Percentiles rank a stretch among this genome's conserved stretches.
Conservation (phyloP, 345 rosid genomes). For the Eucalyptus pauciflora region DNA sequence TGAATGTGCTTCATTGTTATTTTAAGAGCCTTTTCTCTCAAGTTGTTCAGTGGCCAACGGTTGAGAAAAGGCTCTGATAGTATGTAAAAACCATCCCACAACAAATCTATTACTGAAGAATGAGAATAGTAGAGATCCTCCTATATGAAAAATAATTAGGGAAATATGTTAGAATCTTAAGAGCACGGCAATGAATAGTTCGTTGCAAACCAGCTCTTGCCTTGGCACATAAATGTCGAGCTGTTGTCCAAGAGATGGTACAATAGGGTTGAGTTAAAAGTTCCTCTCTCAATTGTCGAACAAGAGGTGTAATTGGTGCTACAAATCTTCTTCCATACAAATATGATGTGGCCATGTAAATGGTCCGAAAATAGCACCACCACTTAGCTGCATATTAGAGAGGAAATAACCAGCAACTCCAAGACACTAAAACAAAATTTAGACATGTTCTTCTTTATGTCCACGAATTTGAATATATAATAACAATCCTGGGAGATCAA, state of each 20-base stretch:
- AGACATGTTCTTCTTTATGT: not conserved
- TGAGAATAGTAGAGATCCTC: not conserved
- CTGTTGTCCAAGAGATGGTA: not conserved
- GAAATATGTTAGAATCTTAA: not conserved
- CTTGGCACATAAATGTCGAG: not conserved
- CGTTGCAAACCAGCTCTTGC: not conserved
- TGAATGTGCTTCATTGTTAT: no score
- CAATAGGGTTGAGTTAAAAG: not conserved
- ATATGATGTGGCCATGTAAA: not conserved
- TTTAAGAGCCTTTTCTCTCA: not conserved
- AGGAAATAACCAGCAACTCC: no score
- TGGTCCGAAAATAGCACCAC: not conserved
- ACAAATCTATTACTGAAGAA: not conserved
- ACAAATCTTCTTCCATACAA: not conserved
- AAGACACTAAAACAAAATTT: no score
- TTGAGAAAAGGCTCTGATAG: not conserved
- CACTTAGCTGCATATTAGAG: not conserved
- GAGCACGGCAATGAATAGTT: not conserved
- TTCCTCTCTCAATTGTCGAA: not conserved
- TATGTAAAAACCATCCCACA: not conserved
- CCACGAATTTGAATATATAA: fast-evolving
- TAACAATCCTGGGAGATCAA: not conserved
- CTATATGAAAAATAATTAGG: not conserved
- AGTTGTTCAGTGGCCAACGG: not conserved
- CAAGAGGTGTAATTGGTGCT: not conserved